Conservation (phyloP, 148 eudicot genomes). For the Heliamphora exappendiculata region DNA sequence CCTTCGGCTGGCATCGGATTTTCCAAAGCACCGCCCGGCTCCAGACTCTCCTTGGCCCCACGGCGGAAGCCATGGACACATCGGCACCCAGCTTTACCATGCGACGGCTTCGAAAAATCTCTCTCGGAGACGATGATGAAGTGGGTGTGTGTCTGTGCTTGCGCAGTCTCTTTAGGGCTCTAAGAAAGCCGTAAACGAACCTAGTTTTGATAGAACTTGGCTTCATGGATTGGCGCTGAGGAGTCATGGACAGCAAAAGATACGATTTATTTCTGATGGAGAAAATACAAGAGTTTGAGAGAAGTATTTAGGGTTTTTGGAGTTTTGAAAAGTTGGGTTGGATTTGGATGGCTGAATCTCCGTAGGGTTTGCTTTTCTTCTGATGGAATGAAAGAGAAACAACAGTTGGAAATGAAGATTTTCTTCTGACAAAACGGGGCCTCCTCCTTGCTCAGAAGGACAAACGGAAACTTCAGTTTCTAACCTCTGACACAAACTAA, state of each 20-base stretch:
- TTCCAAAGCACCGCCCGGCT: slow-evolving; percentile 47
- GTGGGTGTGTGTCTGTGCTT: slow-evolving; percentile 7
- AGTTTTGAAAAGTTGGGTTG: background rate
- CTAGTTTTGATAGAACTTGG: slow-evolving; percentile 37
- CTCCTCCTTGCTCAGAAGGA: slow-evolving; percentile 22
- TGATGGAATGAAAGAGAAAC: slow-evolving; percentile 11
- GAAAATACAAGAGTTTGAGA: background rate
- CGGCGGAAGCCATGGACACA: slow-evolving; percentile 52
- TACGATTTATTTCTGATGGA: background rate
- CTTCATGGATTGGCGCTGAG: slow-evolving; percentile 11
- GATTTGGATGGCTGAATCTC: too few relatives aligned
- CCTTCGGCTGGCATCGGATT: slow-evolving; percentile 20
- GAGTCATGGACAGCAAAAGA: slow-evolving; percentile 13
- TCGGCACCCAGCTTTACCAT: slow-evolving; percentile 52
- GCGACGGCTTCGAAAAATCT: slow-evolving; percentile 8
- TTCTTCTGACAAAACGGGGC: slow-evolving; percentile 42
- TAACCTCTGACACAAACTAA: slow-evolving; percentile 39
- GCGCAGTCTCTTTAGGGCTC: slow-evolving; percentile 45
- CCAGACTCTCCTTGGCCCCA: slow-evolving; percentile 65
- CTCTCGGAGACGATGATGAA: background rate
- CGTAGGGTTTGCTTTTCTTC: slow-evolving; percentile 5
- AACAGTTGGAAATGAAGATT: slow-evolving; percentile 21
- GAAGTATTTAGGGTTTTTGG: slow-evolving; percentile 4
- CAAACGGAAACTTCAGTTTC: slow-evolving; percentile 30
- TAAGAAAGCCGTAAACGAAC: slow-evolving; percentile 47